Evolutionary conservation across 2,329 filamentous ascomycete species (phyloP).

Genomic region (Fonsecaea erecta): DNA sequence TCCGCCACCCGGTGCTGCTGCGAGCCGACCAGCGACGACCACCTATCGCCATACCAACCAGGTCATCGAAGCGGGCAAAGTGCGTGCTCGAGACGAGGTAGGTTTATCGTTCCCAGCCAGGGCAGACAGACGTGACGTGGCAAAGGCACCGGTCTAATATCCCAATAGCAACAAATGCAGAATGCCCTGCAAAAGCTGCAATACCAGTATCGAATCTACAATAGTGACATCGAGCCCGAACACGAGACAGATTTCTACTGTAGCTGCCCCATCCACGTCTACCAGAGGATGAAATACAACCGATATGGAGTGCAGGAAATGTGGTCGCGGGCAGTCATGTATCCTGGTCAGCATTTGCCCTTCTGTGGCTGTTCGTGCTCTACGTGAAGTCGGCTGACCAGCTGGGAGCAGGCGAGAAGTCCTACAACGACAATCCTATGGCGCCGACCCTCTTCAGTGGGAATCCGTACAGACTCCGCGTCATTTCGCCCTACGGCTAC

Average conservation of each 20-base stretch:
- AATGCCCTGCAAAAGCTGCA: conserved; percentile 49
- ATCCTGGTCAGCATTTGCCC: conserved; percentile 45
- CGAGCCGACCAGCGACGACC: not conserved
- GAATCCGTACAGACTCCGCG: conserved; percentile 45
- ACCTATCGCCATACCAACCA: conserved; percentile 44
- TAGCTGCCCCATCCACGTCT: conserved; percentile 49
- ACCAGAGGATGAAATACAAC: conserved; percentile 44
- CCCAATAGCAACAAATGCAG: conserved; percentile 51
- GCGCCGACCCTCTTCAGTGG: conserved; percentile 36
- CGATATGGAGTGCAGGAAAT: conserved; percentile 47
- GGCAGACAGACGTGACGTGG: not conserved
- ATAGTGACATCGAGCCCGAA: conserved; percentile 54
- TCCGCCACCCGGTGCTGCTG: conserved; percentile 15
- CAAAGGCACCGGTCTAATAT: not conserved
- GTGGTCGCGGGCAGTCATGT: conserved; percentile 55
- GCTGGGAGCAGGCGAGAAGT: conserved; percentile 25
- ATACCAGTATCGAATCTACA: conserved; percentile 48
- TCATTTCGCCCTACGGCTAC: conserved; percentile 46
- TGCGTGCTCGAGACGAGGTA: conserved; percentile 49
- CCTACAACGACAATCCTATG: conserved; percentile 41
- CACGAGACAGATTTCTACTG: conserved; percentile 51
- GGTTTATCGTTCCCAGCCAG: not conserved
- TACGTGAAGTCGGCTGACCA: not conserved
- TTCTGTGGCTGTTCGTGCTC: not conserved
- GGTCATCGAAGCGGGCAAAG: conserved; percentile 46